Evolutionary conservation across 176 grass and related monocot species (phyloP).

Genomic region (Eragrostis curvula): DNA sequence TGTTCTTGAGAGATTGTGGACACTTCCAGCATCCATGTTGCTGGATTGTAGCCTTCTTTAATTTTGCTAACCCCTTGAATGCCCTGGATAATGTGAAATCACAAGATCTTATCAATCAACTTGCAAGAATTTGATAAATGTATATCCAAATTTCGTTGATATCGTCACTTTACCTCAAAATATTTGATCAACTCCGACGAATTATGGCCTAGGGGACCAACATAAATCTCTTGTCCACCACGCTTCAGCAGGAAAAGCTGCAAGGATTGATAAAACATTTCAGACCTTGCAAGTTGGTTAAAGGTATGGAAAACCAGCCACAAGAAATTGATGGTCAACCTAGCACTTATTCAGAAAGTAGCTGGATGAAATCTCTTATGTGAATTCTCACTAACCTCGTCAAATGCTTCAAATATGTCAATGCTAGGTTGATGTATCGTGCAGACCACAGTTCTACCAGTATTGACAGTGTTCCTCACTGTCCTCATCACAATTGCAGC

Average conservation of each 20-base stretch:
- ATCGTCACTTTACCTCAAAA: conserved; percentile 79
- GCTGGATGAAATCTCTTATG: no score
- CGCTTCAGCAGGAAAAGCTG: conserved; percentile 95
- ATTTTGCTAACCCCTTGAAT: conserved; percentile 80
- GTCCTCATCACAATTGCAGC: conserved; percentile 95
- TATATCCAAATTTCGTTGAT: neutral
- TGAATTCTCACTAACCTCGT: no score
- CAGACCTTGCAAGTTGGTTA: neutral
- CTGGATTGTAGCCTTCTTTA: conserved; percentile 87
- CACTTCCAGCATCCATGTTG: conserved; percentile 97
- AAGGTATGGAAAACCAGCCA: neutral
- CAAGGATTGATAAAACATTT: conserved; percentile 32
- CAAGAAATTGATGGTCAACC: neutral
- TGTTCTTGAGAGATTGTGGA: conserved; percentile 67
- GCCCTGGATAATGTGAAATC: conserved; percentile 40
- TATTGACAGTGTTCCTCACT: conserved; percentile 86
- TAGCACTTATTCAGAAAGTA: no score
- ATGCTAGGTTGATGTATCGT: conserved; percentile 98
- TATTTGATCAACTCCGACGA: conserved; percentile 81
- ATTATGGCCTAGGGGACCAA: conserved; percentile 74
- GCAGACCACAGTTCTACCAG: conserved; percentile 91
- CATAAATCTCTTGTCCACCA: conserved; percentile 96
- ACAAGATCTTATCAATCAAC: conserved; percentile 19
- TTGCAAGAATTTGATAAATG: neutral
- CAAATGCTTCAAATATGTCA: conserved; percentile 98